Evolutionary conservation across 768 basidiomycete genomes (phyloP), one percentile per base, ranked within the genome.

Genomic region (Amyloporia xantha): DNA sequence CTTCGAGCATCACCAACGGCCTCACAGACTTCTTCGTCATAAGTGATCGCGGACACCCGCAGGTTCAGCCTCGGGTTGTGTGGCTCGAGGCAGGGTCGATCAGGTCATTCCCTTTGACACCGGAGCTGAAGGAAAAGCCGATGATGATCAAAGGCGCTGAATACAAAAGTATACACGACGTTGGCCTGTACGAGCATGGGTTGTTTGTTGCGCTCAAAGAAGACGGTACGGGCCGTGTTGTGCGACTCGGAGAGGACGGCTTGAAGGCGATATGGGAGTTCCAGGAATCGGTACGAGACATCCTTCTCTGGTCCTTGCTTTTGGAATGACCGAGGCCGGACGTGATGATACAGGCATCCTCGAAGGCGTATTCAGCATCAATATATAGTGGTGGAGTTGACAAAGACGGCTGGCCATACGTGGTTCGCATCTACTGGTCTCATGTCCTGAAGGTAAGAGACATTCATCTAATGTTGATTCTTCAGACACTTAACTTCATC

Each of bases 341-440:
- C 30, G 7, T 33, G 20, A n/a, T 42, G 24, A 11, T 44, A n/a
- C 40, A 81, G 80, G 68, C 65, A 5, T 57, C 66, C 12, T 71
- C 77, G 2, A 55, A 66, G 0, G 65, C 68, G 5, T 64, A 73
- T 12, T 61, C 78, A 0, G 66, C 69, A 15, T 76, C 82, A 0
- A 60, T 78, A 1, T 92, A 79, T 58, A 65, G 77, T 4, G 85
- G 86, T 23, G 77, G 72, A 4, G 38, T 77, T 3, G 74, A 79
- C 54, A 66, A 65, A 19, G 61, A 72, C 11, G 81, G 79, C 2
- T 62, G 67, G 3, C 69, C 79, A 1, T 79, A 79, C 54, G 64
- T 91, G 38, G 74, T 74, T 9, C 77, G 86, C 15, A 66, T 86
- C 0, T 82, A 75, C 58, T 91, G 86, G 86, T 82, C 83, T 1